These are phyloP conservation scores for Bauhinia variegata DNA, from an alignment of 306 rosid species.

Conservation along the genomic window DNA sequence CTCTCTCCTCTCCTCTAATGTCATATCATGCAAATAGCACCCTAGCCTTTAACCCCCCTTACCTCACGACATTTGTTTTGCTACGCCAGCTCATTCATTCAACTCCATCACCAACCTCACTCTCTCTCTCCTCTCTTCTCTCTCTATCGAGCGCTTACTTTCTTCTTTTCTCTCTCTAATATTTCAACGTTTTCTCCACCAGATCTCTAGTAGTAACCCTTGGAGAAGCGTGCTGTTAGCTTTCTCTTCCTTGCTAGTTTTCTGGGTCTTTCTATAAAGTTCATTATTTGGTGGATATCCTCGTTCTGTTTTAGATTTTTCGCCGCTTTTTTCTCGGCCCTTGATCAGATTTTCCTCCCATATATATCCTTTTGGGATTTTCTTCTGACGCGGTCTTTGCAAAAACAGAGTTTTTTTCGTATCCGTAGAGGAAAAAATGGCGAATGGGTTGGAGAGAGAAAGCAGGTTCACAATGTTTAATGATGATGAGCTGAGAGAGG, in stretches of 20 bases:
- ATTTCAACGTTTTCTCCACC: no score
- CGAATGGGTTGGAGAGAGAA: slow-evolving; percentile 60
- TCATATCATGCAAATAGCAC: slow-evolving; percentile 90
- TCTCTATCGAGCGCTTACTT: slow-evolving; percentile 6
- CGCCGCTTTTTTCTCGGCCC: slow-evolving; percentile 33
- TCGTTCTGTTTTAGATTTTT: slow-evolving; percentile 16
- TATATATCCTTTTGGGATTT: slow-evolving; percentile 34
- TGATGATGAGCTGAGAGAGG: slow-evolving; percentile 86
- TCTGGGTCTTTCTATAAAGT: slow-evolving; percentile 33
- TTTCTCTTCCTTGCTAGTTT: slow-evolving; percentile 4
- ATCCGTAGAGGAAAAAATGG: slow-evolving; percentile 52
- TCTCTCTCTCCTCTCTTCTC: no score
- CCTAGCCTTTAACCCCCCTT: slow-evolving; percentile 48
- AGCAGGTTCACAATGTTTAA: slow-evolving; percentile 66
- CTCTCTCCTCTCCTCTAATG: slow-evolving; percentile 44
- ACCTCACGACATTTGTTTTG: slow-evolving; percentile 60
- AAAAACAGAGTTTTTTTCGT: slow-evolving; percentile 50
- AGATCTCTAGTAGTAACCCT: slow-evolving; percentile 70
- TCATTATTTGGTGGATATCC: slow-evolving; percentile 22
- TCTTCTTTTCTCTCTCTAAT: no score
- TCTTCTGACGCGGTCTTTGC: slow-evolving; percentile 9
- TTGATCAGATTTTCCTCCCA: slow-evolving; percentile 41
- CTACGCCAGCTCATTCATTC: slow-evolving; percentile 77
- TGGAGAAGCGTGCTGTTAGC: slow-evolving; percentile 54
- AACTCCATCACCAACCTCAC: slow-evolving; percentile 60